A percentile compares a stretch with the other conserved stretches of the same genome.
Conservation (phyloP, 75 land plant genomes). For the Pinus tabuliformis region DNA sequence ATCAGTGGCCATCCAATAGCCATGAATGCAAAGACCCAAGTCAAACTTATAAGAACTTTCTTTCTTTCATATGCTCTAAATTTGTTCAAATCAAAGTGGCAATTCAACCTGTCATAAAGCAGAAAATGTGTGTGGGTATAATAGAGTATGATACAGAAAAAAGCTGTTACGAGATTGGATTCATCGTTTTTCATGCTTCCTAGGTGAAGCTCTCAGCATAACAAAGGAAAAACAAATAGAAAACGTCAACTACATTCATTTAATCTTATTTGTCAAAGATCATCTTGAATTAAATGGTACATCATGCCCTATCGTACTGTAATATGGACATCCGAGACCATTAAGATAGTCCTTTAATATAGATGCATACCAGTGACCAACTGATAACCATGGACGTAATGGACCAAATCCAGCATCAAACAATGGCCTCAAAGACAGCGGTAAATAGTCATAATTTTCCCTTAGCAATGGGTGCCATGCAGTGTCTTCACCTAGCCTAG, state of each 20-base stretch:
- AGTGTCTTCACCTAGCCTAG: slow-evolving; percentile 40
- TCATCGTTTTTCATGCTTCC: background rate
- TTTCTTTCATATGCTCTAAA: slow-evolving; percentile 27
- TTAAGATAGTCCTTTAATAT: background rate
- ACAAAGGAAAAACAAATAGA: no score
- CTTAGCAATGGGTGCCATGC: slow-evolving; percentile 40
- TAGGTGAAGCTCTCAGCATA: background rate
- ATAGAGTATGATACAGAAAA: background rate
- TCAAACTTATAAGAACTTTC: slow-evolving; percentile 31
- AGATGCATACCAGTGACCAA: slow-evolving; percentile 37
- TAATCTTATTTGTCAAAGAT: no score
- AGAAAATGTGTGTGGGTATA: background rate
- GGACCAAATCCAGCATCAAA: slow-evolving; percentile 33
- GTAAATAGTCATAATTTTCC: slow-evolving; percentile 15
- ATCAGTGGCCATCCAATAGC: slow-evolving; percentile 42
- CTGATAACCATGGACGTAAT: slow-evolving; percentile 32
- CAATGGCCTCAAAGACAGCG: slow-evolving; percentile 5
- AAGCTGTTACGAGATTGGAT: background rate
- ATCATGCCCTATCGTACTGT: background rate
- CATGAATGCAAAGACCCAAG: slow-evolving; percentile 43
- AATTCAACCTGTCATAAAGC: slow-evolving; percentile 14
- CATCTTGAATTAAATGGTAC: no score
- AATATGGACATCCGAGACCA: background rate
- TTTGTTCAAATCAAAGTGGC: slow-evolving; percentile 36
- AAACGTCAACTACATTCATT: no score